Base-by-base conservation (phyloP, 331 rosid species). In the Malus hybrid region DNA sequence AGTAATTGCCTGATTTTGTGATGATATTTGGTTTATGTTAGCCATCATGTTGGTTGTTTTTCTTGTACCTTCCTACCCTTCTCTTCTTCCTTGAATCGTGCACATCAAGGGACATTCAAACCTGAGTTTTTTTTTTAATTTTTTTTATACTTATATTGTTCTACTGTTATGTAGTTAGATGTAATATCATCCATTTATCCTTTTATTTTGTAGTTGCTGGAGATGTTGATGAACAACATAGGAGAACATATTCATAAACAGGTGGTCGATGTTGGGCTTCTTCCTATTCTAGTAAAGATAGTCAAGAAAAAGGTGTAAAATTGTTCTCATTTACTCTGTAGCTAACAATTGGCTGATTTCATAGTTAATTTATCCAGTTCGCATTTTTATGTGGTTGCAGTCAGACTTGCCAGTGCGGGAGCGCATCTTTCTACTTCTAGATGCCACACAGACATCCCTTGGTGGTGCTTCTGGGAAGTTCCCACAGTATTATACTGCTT, bases 381-480 rank as follows among this genome's bases (percentile, higher is more conserved):
- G 6, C 32, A 70, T 67, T 55, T 53, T 80, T 64, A 58, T 79
- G 60, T 58, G 71, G 61, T 81, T 85, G 87, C 91, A 94, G 99
- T 90, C 99, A 73, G 91, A 94, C 68, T 88, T 90, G 79, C 93
- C 92, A 15, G 97, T 84, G 73, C 85, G 99, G 75, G 99, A 90
- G 85, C 86, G 97, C 76, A 85, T 90, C 67, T 94, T 94, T 87
- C 97, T 94, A 75, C 92, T 94, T 73, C 89, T 94, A 73, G 99
- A 94, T 87, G 99, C 99, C 65, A 94, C 96, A 61, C 99, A 94
- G 80, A 90, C 99, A 80, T 93, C 97, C 76, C 91, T 90, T 82
- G 99, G 97, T 19, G 99, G 99, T 81, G 96, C 93, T 83, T 86
- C 99, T 64, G 99, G 96, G 85, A 94, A 89, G 82, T 94, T 86